Base-by-base conservation (phyloP, 345 rosid species). In the Brassica rapa region DNA sequence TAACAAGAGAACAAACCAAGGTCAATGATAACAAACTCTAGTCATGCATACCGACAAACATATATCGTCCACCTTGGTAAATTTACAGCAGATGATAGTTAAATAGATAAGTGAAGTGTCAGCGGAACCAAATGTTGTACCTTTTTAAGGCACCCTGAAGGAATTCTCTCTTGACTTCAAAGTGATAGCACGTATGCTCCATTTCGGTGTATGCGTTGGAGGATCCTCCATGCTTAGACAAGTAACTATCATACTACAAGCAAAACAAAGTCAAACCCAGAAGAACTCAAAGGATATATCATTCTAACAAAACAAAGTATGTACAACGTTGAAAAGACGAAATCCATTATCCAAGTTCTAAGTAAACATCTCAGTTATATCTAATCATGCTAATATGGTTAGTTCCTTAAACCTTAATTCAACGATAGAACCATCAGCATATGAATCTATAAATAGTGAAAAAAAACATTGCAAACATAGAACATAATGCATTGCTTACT, bases 191-290 rank as follows among this genome's bases (percentile, higher is more conserved):
- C 41, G 98, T 91, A 80, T 89, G 93, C 85, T 95, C 99, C 71
- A 88, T 82, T 76, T 95, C 98, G 0, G 99, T 95, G 84, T 93
- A 95, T 8, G 99, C 98, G 82, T 95, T 95, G 69, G 99, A 91
- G 66, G 96, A 90, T 70, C 99, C 99, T 68, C 99, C 99, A 27
- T 95, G 99, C 87, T 91, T 90, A 84, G 99, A 93, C 89, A 95
- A 86, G 83, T 90, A 95, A 88, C 97, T 93, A 87, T 91, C 99
- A 85, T 93, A 95, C 99, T 95, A 85, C 84, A 88, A 88, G 82
- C 82, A 78, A 79, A 41, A 77, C 67, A 71, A 43, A 81, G 84
- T 89, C 89, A 86, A 82, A 80, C 37, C 41, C 68, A 41, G 60
- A 63, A 71, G 77, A 15, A 46, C 55, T 74, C 32, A 80, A 41